Conservation (phyloP, 2,329 filamentous ascomycete species). For the Colletotrichum tropicicola region DNA sequence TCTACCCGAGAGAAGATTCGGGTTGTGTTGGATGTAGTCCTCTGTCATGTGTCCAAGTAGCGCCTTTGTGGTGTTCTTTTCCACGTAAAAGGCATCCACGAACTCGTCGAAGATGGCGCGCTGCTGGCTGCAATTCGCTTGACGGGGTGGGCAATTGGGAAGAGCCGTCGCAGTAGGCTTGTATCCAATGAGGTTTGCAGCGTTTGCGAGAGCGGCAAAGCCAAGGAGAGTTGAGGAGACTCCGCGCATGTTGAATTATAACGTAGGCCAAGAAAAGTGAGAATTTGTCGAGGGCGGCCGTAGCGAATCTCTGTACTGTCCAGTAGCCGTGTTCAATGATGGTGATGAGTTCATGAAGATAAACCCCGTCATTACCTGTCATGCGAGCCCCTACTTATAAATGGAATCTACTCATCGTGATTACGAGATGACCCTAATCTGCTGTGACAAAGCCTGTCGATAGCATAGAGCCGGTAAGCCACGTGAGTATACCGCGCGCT, state of each 20-base stretch:
- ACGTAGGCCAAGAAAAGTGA: background rate
- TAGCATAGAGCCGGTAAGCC: no score
- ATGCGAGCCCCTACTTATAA: no score
- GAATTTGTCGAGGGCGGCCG: background rate
- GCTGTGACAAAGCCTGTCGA: no score
- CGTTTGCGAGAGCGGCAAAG: background rate
- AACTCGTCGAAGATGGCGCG: constrained; percentile 6
- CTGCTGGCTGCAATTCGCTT: background rate
- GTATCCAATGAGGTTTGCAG: background rate
- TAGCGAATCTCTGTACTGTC: no score
- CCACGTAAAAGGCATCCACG: background rate
- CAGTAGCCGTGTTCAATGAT: no score
- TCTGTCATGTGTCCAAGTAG: background rate
- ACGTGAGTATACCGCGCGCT: no score
- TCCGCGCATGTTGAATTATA: background rate
- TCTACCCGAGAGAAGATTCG: constrained; percentile 1
- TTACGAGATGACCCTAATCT: no score
- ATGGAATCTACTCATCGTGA: no score
- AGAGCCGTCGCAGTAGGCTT: background rate
- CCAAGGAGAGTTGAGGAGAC: background rate
- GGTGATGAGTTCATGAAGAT: no score
- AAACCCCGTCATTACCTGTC: no score
- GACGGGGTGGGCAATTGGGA: constrained; percentile 3
- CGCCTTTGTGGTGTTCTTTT: background rate
- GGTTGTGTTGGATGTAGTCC: constrained; percentile 25